These are phyloP conservation scores for Penicillium digitatum DNA, from an alignment of 2,329 filamentous ascomycete species.

Conservation along the genomic window DNA sequence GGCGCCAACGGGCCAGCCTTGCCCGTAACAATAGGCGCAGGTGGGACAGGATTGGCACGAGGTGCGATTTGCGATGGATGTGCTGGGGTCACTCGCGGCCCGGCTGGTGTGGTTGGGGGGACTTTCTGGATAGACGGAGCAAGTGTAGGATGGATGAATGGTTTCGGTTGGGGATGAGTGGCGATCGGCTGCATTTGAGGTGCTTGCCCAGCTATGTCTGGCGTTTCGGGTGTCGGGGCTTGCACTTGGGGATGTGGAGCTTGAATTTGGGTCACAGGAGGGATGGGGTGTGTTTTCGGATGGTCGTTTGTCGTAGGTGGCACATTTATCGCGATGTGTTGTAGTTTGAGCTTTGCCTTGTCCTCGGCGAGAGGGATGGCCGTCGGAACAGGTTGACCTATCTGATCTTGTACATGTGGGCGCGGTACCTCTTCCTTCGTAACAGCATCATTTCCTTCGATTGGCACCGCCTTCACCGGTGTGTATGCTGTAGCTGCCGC, in stretches of 20 bases:
- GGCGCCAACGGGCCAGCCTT: slow-evolving; percentile 19
- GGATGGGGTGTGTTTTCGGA: slow-evolving; percentile 6
- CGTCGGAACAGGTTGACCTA: neutral
- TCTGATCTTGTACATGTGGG: slow-evolving; percentile 5
- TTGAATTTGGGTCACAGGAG: slow-evolving; percentile 4
- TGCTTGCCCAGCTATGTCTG: slow-evolving; percentile 11
- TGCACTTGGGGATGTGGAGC: slow-evolving; percentile 8
- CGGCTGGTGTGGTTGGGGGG: slow-evolving; percentile 19
- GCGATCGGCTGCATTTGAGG: slow-evolving; percentile 17
- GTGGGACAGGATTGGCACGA: slow-evolving; percentile 13
- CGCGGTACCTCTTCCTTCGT: slow-evolving; percentile 21
- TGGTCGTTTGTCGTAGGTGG: slow-evolving; percentile 2
- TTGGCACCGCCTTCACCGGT: slow-evolving; percentile 14
- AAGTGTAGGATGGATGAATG: slow-evolving; percentile 20
- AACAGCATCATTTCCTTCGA: slow-evolving; percentile 30
- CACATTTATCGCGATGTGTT: slow-evolving; percentile 1
- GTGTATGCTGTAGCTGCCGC: slow-evolving; percentile 3
- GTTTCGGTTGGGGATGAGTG: slow-evolving; percentile 19
- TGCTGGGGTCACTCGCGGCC: slow-evolving; percentile 15
- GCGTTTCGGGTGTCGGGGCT: slow-evolving; percentile 8
- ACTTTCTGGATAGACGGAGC: slow-evolving; percentile 18
- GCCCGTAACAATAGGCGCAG: slow-evolving; percentile 12
- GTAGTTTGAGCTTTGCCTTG: slow-evolving; percentile 2
- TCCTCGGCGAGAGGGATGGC: neutral
- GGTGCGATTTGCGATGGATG: slow-evolving; percentile 28